phyloP scores from a whole-genome alignment of 345 rosid species.

The Acer campestre region DNA sequence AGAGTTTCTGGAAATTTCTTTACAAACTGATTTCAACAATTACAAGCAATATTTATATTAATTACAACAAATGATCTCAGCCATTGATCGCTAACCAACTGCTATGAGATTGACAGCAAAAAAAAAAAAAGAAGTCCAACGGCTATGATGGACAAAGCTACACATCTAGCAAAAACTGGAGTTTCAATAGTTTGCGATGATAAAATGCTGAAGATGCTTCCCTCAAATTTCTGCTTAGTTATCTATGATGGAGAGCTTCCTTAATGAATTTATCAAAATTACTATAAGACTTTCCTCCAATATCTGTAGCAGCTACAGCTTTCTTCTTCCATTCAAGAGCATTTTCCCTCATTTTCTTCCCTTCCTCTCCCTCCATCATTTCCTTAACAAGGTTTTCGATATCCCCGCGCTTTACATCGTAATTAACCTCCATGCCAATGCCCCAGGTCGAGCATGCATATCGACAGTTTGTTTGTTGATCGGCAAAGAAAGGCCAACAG shows the following conservation, averaged over 20 bases:
- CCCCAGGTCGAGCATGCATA: constrained; percentile 23
- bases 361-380: constrained; percentile 10
- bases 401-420: constrained; percentile 21
- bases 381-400: constrained; percentile 14
- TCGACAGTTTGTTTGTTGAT: constrained; percentile 13
- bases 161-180: too few relatives aligned
- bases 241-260: not conserved
- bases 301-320: not conserved
- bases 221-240: too few relatives aligned
- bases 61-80: too few relatives aligned
- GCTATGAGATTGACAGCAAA: too few relatives aligned
- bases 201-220: too few relatives aligned
- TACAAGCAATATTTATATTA: too few relatives aligned
- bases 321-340: constrained; percentile 9
- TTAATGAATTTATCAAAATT: constrained; percentile 6
- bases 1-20: too few relatives aligned
- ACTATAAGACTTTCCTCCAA: constrained; percentile 8
- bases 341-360: constrained; percentile 4
- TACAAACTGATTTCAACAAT: too few relatives aligned
- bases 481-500: constrained; percentile 20
- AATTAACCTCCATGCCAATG: constrained; percentile 22
- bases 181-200: too few relatives aligned
- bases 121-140: too few relatives aligned
- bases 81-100: too few relatives aligned
- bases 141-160: too few relatives aligned